Base-by-base conservation (phyloP, 306 rosid genomes). In the Luffa acutangula region DNA sequence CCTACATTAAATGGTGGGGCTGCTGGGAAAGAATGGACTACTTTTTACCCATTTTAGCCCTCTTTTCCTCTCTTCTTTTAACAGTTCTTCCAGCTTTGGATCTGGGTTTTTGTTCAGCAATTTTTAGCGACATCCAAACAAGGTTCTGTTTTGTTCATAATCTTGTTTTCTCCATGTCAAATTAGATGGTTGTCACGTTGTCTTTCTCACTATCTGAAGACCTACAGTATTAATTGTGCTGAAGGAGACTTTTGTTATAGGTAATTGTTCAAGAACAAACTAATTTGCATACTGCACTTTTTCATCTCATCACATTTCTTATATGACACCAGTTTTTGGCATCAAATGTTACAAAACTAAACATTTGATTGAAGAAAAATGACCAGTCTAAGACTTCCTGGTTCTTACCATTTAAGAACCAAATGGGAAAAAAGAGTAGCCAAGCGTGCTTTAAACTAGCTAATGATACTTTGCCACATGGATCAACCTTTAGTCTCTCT, bases 1-100 rank as follows among this genome's bases (percentile, higher is more conserved):
- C 77, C 87, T 81, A 74, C 87, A 83, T 79, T 82, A 76, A 72
- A 81, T 80, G 56, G 88, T 86, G 83, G 87, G 88, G 86, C 81
- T 53, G 80, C 53, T 78, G 80, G 14, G 14, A 75, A 75, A 75
- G 63, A 51, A 31, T 75, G 48, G 63, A 33, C 58, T 75, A 64
- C 80, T 67, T 81, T 70, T 80, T 83, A 66, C 78, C 72, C 80
- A 67, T 78, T 83, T 60, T 58, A n/a, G 46, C 63, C 20, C 74
- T 56, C 14, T 67, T 79, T 60, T 42, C 36, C 54, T 75, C 77
- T 21, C 20, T 15, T 62, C 63, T 66, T 41, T 84, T 75, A 75
- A 75, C 77, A 42, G 13, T 60, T 82, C 14, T 64, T 78, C 46
- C 42, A 37, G 64, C 48, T 65, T 73, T 12, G 9, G 13, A 48